Base-by-base conservation (phyloP, 306 rosid species). In the Cicer arietinum region DNA sequence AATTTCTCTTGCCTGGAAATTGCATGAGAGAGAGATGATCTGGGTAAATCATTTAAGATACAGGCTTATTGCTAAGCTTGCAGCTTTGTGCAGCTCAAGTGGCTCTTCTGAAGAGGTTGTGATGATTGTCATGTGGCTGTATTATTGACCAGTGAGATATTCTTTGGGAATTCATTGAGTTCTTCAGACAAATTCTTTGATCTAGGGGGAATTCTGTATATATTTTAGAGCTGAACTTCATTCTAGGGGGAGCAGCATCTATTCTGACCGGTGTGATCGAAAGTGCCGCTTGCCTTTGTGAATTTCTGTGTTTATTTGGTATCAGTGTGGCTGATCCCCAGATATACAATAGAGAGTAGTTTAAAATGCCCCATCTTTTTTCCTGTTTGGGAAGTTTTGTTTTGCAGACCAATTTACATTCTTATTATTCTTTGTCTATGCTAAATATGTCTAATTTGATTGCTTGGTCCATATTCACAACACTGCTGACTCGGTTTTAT, bases 1-100 rank as follows among this genome's bases (percentile, higher is more conserved):
- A 86, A 77, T 94, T 90, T 79, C 95, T 94, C 2, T 88, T 94
- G 71, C 99, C 99, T 18, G 99, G 99, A 74, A 81, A 94, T 78
- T 94, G 99, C 83, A 11, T 2, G 40, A 88, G 99, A 88, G 90
- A 90, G 68, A 81, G 88, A 69, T 91, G 86, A 87, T 42, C 44
- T 47, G 76, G 52, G 57, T 67, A 66, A 76, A 37, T 35, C 80
- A 40, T 66, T 40, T 48, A n/a, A 47, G 58, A 78, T 75, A 52
- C 76, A 45, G 69, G 72, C 79, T 72, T 73, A 58, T 66, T 81
- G 88, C 87, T 78, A 77, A 86, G 86, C 72, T 78, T 78, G 85
- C 75, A 73, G 84, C 79, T 61, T 9, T 78, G 71, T 69, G 77
- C 84, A 73, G 85, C 85, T 83, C 77, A 79, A 73, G 76, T 77